Evolutionary conservation across 805 yeast genomes (phyloP).

Genomic region (Metschnikowia cubensis): DNA sequence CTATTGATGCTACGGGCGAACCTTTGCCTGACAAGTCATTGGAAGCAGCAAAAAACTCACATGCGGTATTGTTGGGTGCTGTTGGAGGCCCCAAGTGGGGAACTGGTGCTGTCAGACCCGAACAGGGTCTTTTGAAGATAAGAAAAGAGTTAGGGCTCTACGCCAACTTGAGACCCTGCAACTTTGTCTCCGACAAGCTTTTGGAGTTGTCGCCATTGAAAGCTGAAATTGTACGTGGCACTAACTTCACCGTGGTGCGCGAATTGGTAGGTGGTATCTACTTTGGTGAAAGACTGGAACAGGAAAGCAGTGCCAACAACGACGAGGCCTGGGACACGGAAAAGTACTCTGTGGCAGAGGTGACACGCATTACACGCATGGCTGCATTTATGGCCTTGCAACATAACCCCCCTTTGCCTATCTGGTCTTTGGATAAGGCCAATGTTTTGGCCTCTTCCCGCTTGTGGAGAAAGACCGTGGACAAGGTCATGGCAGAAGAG

Average conservation of each 20-base stretch:
- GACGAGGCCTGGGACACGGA: slow-evolving; percentile 94
- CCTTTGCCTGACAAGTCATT: slow-evolving; percentile 86
- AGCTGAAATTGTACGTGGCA: slow-evolving; percentile 80
- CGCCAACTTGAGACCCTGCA: slow-evolving; percentile 96
- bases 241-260: slow-evolving; percentile 89
- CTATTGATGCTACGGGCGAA: slow-evolving; percentile 92
- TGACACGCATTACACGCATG: slow-evolving; percentile 94
- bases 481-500: slow-evolving; percentile 76
- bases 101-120: slow-evolving; percentile 93
- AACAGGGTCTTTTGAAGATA: slow-evolving; percentile 90
- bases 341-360: slow-evolving; percentile 85
- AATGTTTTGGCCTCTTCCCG: slow-evolving; percentile 95
- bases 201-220: slow-evolving; percentile 86
- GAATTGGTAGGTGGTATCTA: slow-evolving; percentile 98
- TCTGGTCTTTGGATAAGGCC: slow-evolving; percentile 97
- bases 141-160: slow-evolving; percentile 91
- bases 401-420: slow-evolving; percentile 87
- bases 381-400: slow-evolving; percentile 96
- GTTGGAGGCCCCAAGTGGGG: slow-evolving; percentile 99
- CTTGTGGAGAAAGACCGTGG: slow-evolving; percentile 93
- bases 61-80: slow-evolving; percentile 96
- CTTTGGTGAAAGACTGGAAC: slow-evolving; percentile 94
- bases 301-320: slow-evolving; percentile 56
- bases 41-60: slow-evolving; percentile 77
- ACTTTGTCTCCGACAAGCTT: slow-evolving; percentile 80